A percentile compares a stretch with the other conserved stretches of the same genome.
Evolutionary conservation across 495 filamentous ascomycete species (phyloP).

Genomic region (Neurospora tetraspora): DNA sequence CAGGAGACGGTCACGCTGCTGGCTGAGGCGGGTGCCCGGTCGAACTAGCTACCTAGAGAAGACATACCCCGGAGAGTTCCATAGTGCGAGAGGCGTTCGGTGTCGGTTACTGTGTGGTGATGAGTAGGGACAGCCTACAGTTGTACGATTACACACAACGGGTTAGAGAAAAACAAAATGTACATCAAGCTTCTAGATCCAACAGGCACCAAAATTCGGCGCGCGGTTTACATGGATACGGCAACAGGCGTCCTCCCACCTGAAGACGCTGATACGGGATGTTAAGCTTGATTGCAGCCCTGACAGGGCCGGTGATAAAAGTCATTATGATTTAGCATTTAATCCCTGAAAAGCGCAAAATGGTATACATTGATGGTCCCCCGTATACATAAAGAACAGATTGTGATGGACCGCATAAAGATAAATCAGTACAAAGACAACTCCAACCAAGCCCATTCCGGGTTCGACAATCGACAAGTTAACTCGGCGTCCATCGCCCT

Average conservation of each 20-base stretch:
- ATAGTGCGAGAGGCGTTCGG: neutral
- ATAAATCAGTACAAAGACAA: neutral
- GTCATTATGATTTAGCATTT: neutral
- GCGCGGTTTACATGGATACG: neutral
- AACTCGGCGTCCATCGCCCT: neutral
- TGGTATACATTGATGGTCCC: neutral
- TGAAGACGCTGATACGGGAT: neutral
- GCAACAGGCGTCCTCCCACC: neutral
- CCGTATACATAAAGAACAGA: neutral
- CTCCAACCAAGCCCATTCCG: neutral
- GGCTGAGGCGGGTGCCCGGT: neutral
- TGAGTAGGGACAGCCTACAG: neutral
- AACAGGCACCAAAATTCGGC: neutral
- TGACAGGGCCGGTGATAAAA: neutral
- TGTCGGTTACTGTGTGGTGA: neutral
- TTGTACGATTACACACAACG: neutral
- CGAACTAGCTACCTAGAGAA: neutral
- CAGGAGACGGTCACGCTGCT: constrained; percentile 4
- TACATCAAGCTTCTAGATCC: neutral
- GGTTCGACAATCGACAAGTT: neutral
- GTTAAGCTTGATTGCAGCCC: neutral
- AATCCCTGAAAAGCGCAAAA: neutral
- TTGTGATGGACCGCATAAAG: neutral
- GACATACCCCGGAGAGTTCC: neutral
- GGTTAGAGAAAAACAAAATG: neutral